Percentiles rank a stretch among this genome's conserved stretches.
These are phyloP conservation scores for Fusarium begoniae DNA, from an alignment of 2,329 filamentous ascomycete genomes.

Conservation along the genomic window DNA sequence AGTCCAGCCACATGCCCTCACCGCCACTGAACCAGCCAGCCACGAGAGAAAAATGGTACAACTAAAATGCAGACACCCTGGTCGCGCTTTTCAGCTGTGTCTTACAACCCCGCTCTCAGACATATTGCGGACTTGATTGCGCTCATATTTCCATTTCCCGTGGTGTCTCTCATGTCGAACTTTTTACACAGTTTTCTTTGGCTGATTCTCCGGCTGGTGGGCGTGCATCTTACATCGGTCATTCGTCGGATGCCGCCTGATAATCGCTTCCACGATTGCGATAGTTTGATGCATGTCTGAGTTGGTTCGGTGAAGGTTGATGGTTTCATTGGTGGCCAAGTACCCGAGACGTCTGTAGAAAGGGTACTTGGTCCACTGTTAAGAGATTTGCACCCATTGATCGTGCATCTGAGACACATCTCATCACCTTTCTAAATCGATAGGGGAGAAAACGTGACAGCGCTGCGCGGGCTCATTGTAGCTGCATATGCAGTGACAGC, in stretches of 20 bases:
- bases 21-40: not conserved
- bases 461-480: too few relatives aligned
- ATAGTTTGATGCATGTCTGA: not conserved
- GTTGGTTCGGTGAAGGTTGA: not conserved
- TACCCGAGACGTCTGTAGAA: fast-evolving
- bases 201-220: too few relatives aligned
- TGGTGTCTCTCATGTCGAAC: not conserved
- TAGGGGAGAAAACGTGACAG: not conserved
- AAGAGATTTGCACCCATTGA: not conserved
- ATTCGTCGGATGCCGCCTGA: not conserved
- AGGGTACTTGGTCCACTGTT: too few relatives aligned
- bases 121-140: not conserved
- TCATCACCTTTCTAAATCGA: not conserved
- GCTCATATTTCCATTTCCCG: too few relatives aligned
- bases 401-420: not conserved
- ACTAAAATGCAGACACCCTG: too few relatives aligned
- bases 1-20: not conserved
- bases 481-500: not conserved
- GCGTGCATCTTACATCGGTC: too few relatives aligned
- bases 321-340: too few relatives aligned
- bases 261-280: too few relatives aligned
- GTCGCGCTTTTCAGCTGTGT: not conserved
- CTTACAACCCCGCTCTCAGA: not conserved
- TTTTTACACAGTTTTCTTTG: fast-evolving
- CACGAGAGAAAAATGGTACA: fast-evolving